Conservation (phyloP, 2,329 filamentous ascomycete species). For the Drechmeria coniospora region DNA sequence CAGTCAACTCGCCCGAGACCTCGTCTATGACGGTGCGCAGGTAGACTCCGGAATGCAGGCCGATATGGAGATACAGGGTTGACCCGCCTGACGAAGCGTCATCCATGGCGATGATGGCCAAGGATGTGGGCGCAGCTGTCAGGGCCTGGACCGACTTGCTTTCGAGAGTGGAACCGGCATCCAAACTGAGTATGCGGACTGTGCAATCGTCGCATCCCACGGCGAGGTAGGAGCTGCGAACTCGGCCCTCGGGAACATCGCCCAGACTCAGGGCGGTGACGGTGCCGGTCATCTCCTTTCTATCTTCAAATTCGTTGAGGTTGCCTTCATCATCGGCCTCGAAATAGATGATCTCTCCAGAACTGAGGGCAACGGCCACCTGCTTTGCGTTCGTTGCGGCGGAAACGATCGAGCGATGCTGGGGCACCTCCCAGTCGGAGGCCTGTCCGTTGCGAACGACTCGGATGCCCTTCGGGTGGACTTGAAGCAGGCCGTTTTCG, state of each 20-base stretch:
- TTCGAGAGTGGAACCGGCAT: conserved; percentile 79
- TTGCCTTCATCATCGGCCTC: conserved; percentile 90
- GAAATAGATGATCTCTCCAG: conserved; percentile 94
- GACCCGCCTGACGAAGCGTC: conserved; percentile 81
- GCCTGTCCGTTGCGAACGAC: conserved; percentile 68
- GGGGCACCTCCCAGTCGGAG: conserved; percentile 86
- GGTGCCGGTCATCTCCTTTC: conserved; percentile 86
- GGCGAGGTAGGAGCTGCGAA: conserved; percentile 82
- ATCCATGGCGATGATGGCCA: conserved; percentile 89
- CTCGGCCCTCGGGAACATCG: conserved; percentile 76
- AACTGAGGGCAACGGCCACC: conserved; percentile 85
- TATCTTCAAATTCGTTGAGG: conserved; percentile 85
- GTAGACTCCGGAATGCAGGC: conserved; percentile 89
- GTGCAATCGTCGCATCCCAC: conserved; percentile 96
- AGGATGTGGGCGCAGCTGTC: conserved; percentile 73
- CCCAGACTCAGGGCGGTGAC: conserved; percentile 91
- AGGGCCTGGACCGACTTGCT: conserved; percentile 90
- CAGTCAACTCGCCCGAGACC: conserved; percentile 84
- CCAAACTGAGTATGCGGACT: conserved; percentile 79
- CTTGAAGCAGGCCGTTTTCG: conserved; percentile 81
- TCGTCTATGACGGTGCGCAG: conserved; percentile 90
- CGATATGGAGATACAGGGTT: conserved; percentile 89
- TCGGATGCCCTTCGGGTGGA: conserved; percentile 90
- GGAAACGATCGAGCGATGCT: conserved; percentile 88
- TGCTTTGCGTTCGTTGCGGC: conserved; percentile 88